Percentiles rank a stretch among this genome's conserved stretches.
These are phyloP conservation scores for Beauveria sp. DNA, from an alignment of 2,329 filamentous ascomycete species.

Conservation along the genomic window DNA sequence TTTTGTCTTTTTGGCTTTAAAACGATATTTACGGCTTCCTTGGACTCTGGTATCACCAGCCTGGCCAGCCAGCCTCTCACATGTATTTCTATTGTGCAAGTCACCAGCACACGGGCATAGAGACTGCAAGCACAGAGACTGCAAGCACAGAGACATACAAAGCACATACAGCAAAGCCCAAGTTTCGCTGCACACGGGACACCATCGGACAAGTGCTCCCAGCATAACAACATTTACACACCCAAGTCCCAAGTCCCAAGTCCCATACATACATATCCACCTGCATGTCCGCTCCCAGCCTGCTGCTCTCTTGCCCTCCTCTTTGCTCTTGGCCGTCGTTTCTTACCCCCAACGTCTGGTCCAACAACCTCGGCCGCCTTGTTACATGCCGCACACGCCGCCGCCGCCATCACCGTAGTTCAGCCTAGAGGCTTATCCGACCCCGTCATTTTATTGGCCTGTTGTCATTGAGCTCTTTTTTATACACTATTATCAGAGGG, in stretches of 20 bases:
- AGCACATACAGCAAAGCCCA: background rate
- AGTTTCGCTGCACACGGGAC: background rate
- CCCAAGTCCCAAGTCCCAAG: background rate
- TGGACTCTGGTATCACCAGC: conserved; percentile 4
- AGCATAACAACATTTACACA: background rate
- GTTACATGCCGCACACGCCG: background rate
- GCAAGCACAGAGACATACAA: background rate
- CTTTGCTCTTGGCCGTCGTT: conserved; percentile 12
- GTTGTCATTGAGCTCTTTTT: background rate
- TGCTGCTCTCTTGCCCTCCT: conserved; percentile 8
- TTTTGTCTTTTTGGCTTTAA: background rate
- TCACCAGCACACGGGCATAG: background rate
- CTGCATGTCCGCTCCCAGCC: conserved; percentile 5
- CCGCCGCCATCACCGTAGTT: background rate
- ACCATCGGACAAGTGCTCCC: conserved; percentile 1
- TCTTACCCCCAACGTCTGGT: conserved; percentile 9
- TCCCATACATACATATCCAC: conserved; percentile 4
- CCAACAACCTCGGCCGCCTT: background rate
- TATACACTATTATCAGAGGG: background rate
- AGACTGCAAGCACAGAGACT: background rate
- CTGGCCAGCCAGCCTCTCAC: background rate
- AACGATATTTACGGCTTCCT: background rate
- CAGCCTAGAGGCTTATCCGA: background rate
- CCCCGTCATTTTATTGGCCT: background rate
- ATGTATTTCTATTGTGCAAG: conserved; percentile 10